phyloP scores from a whole-genome alignment of 352 stramenopile genomes.

The Blastocystis sp. region DNA sequence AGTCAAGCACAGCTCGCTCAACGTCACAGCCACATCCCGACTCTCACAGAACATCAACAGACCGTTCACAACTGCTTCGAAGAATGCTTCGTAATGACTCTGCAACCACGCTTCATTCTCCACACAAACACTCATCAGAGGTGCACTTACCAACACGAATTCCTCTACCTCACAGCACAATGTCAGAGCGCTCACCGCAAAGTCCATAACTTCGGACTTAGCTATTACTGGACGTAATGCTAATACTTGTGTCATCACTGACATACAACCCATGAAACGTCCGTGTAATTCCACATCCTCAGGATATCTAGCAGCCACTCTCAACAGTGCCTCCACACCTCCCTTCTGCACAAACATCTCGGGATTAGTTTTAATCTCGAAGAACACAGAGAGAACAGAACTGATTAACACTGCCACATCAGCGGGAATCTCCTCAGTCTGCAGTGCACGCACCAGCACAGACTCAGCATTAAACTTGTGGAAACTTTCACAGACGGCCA shows the following conservation, averaged over 20 bases:
- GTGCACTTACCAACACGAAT: neutral
- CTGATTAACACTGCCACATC: conserved; percentile 21
- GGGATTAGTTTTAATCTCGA: conserved; percentile 56
- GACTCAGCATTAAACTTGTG: conserved; percentile 58
- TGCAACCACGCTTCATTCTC: conserved; percentile 40
- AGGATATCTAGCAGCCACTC: neutral
- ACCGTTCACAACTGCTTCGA: conserved; percentile 1
- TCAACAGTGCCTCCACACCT: conserved; percentile 22
- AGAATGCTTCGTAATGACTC: conserved; percentile 21
- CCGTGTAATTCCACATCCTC: conserved; percentile 57
- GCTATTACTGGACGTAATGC: conserved; percentile 15
- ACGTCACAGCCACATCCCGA: conserved; percentile 3
- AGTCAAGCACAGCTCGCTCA: conserved; percentile 23
- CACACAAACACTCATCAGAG: conserved; percentile 19
- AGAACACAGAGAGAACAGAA: conserved; percentile 30
- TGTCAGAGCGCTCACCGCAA: neutral
- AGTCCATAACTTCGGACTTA: conserved; percentile 47
- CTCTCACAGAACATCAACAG: conserved; percentile 39
- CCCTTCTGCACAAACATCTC: conserved; percentile 37
- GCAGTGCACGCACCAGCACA: conserved; percentile 17
- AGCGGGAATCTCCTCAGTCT: conserved; percentile 40
- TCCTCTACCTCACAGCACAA: conserved; percentile 44
- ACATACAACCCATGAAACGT: conserved; percentile 42
- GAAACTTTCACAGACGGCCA: conserved; percentile 33
- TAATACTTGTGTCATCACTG: conserved; percentile 8